A percentile compares a stretch with the other conserved stretches of the same genome.
These are phyloP conservation scores for Coemansia sp. DNA, from an alignment of 192 early-diverging fungal genomes.

Conservation along the genomic window DNA sequence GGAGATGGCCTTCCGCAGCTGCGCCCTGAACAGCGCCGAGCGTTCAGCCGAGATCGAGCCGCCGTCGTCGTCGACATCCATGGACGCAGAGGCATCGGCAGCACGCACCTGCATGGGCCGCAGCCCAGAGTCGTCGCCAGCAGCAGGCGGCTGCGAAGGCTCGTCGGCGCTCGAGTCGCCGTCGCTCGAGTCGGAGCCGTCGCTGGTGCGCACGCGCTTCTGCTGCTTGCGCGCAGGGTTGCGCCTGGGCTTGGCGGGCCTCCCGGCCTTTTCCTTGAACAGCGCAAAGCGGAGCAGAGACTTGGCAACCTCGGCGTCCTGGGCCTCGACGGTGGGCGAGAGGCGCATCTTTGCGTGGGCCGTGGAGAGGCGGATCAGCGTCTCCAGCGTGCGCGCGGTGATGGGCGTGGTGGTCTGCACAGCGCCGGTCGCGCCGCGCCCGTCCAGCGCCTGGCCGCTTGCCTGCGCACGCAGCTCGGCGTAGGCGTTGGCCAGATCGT, in stretches of 20 bases:
- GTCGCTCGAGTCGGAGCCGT: slow-evolving; percentile 37
- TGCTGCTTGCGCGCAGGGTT: slow-evolving; percentile 25
- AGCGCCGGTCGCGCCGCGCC: slow-evolving; percentile 56
- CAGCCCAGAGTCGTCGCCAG: slow-evolving; percentile 1
- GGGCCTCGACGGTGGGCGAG: slow-evolving; percentile 73
- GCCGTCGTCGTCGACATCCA: slow-evolving; percentile 26
- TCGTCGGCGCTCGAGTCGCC: slow-evolving; percentile 13
- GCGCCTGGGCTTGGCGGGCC: slow-evolving; percentile 42
- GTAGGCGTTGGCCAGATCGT: slow-evolving; percentile 79
- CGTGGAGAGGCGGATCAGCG: slow-evolving; percentile 93
- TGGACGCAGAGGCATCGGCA: slow-evolving; percentile 4
- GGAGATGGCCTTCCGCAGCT: slow-evolving; percentile 46
- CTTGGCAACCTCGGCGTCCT: slow-evolving; percentile 83
- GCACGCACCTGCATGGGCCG: slow-evolving; percentile 10
- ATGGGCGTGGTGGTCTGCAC: slow-evolving; percentile 91
- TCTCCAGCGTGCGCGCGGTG: slow-evolving; percentile 97
- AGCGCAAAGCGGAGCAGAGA: slow-evolving; percentile 85
- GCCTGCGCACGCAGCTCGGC: slow-evolving; percentile 80
- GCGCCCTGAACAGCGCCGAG: slow-evolving; percentile 53
- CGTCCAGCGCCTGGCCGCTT: slow-evolving; percentile 45
- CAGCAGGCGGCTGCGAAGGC: background rate
- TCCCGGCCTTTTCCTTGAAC: slow-evolving; percentile 74
- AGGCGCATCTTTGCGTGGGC: slow-evolving; percentile 95
- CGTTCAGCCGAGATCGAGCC: slow-evolving; percentile 16
- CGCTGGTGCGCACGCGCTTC: slow-evolving; percentile 50